Conservation (phyloP, 2,329 filamentous ascomycete species). For the Penicillium sp. region DNA sequence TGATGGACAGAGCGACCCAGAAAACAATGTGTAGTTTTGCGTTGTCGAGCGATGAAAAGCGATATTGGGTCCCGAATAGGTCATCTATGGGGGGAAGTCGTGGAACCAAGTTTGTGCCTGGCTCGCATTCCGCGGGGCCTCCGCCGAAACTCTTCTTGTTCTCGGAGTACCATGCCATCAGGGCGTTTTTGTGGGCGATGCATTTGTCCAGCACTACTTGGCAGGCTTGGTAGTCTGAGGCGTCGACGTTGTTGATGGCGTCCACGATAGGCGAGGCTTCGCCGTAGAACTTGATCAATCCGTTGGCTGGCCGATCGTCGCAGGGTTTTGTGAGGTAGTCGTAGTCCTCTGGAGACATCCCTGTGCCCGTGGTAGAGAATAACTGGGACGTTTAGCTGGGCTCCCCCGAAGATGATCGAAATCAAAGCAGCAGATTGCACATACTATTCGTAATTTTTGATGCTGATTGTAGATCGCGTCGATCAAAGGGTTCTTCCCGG, state of each 20-base stretch:
- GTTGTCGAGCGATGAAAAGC: slow-evolving; percentile 6
- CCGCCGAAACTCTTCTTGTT: background rate
- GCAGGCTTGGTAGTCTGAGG: background rate
- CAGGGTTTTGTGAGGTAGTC: slow-evolving; percentile 6
- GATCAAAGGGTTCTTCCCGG: background rate
- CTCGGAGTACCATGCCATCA: slow-evolving; percentile 1
- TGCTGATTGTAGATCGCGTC: slow-evolving; percentile 9
- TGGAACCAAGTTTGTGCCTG: background rate
- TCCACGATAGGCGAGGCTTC: slow-evolving; percentile 2
- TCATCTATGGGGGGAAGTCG: slow-evolving; percentile 2
- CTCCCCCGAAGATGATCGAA: too few relatives aligned
- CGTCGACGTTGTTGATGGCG: slow-evolving; percentile 1
- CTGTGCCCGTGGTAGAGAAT: slow-evolving; percentile 5
- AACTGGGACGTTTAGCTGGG: background rate
- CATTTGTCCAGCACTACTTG: slow-evolving; percentile 5
- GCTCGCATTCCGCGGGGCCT: slow-evolving; percentile 1
- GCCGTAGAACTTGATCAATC: slow-evolving; percentile 3
- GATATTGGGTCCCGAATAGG: slow-evolving; percentile 2
- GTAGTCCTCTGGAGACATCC: slow-evolving; percentile 5
- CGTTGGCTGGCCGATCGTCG: background rate
- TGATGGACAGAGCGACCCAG: slow-evolving; percentile 8
- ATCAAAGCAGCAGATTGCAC: background rate
- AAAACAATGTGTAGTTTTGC: slow-evolving; percentile 6
- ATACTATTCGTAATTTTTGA: slow-evolving; percentile 8
- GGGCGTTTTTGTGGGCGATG: slow-evolving; percentile 1